Conservation (phyloP, 1,139 yeast genomes). For the Geotrichum reessii region DNA sequence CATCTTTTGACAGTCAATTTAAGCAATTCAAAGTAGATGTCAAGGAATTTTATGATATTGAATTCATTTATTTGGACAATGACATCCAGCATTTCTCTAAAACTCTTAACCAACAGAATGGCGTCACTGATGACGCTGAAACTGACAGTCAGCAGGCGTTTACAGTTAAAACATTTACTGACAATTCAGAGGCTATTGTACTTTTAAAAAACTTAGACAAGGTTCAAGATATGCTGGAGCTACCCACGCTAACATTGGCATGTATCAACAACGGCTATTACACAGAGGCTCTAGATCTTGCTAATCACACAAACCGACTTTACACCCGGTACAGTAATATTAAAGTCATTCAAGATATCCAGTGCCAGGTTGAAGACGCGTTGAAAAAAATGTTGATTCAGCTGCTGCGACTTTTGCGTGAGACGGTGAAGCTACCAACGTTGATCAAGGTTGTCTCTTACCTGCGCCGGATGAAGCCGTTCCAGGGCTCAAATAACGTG, state of each 20-base stretch:
- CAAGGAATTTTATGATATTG: conserved; percentile 16
- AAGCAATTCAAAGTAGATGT: conserved; percentile 21
- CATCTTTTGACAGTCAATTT: conserved; percentile 21
- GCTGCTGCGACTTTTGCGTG: conserved; percentile 60
- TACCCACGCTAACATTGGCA: conserved; percentile 76
- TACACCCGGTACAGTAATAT: conserved; percentile 63
- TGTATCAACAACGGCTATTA: conserved; percentile 84
- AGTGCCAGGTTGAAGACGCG: conserved; percentile 30
- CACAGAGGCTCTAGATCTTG: conserved; percentile 79
- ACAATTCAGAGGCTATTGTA: conserved; percentile 20
- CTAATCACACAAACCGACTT: conserved; percentile 63
- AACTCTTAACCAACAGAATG: background rate
- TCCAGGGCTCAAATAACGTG: conserved; percentile 21
- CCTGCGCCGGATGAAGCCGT: conserved; percentile 47
- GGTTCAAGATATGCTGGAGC: conserved; percentile 69
- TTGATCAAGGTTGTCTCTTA: conserved; percentile 74
- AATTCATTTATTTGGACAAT: conserved; percentile 15
- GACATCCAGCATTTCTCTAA: conserved; percentile 14
- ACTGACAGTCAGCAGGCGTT: background rate
- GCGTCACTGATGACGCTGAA: background rate
- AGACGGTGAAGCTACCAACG: conserved; percentile 71
- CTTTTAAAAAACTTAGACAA: conserved; percentile 63
- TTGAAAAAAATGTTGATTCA: conserved; percentile 46
- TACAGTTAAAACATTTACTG: background rate
- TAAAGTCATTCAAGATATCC: conserved; percentile 49